Conservation (phyloP, 2,329 filamentous ascomycete species). For the Penicillium sp. region DNA sequence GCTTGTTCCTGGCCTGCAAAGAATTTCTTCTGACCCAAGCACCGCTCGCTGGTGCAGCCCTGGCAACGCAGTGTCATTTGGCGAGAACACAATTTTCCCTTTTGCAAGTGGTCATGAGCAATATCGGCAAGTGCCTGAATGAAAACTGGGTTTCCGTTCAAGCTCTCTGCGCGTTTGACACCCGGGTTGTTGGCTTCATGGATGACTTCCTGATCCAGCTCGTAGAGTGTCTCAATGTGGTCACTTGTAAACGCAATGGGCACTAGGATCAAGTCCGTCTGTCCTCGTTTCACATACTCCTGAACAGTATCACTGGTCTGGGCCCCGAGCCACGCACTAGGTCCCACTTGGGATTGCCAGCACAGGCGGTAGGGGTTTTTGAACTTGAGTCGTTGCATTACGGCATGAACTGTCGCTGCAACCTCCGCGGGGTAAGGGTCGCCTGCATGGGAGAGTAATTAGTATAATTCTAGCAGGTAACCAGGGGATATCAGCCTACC, state of each 20-base stretch:
- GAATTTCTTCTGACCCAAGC: constrained; percentile 68
- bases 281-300: constrained; percentile 83
- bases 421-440: constrained; percentile 96
- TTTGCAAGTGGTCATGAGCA: constrained; percentile 73
- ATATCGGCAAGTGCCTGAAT: constrained; percentile 87
- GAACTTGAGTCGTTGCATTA: constrained; percentile 88
- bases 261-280: constrained; percentile 85
- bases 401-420: constrained; percentile 89
- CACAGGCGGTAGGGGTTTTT: constrained; percentile 89
- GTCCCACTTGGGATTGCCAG: constrained; percentile 98
- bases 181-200: constrained; percentile 72
- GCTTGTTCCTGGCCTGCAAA: constrained; percentile 49
- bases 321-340: constrained; percentile 89
- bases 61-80: constrained; percentile 93
- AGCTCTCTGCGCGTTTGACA: constrained; percentile 84
- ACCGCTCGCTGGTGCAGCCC: constrained; percentile 85
- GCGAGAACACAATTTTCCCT: constrained; percentile 66
- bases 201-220: constrained; percentile 93
- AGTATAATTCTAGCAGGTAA: background rate
- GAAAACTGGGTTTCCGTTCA: constrained; percentile 89
- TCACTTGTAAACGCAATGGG: constrained; percentile 99
- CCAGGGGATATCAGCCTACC: constrained; percentile 46
- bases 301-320: constrained; percentile 88
- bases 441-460: constrained; percentile 47
- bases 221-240: constrained; percentile 95